Percentiles rank a stretch among this genome's conserved stretches.
Evolutionary conservation across 2,329 filamentous ascomycete species (phyloP).

Genomic region (Fusarium heterosporum): DNA sequence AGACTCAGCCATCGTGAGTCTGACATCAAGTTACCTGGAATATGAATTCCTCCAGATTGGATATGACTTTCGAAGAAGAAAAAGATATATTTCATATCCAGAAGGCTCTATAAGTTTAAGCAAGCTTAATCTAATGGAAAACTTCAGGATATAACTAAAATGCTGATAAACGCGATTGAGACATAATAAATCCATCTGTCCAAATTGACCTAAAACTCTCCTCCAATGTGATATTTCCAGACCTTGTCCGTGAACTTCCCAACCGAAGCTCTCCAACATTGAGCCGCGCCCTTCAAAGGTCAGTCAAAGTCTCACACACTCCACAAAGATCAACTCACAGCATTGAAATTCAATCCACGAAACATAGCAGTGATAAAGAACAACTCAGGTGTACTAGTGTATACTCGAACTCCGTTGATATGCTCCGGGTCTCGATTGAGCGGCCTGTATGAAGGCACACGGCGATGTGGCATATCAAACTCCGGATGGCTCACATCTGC

Average conservation of each 20-base stretch:
- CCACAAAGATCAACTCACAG: slow-evolving; percentile 2
- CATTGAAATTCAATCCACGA: slow-evolving; percentile 15
- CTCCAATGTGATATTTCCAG: slow-evolving; percentile 30
- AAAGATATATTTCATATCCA: too few relatives aligned
- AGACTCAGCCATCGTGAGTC: too few relatives aligned
- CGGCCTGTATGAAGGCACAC: slow-evolving; percentile 25
- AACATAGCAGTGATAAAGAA: slow-evolving; percentile 32
- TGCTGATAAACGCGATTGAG: too few relatives aligned
- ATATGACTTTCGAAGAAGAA: too few relatives aligned
- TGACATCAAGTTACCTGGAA: too few relatives aligned
- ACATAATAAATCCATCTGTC: too few relatives aligned
- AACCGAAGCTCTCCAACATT: slow-evolving; percentile 29
- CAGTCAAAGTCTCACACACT: fast-evolving
- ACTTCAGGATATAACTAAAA: too few relatives aligned
- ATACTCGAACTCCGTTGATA: slow-evolving; percentile 13
- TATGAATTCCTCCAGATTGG: too few relatives aligned
- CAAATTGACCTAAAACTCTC: slow-evolving; percentile 14
- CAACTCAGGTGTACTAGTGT: slow-evolving; percentile 8
- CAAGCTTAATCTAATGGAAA: too few relatives aligned
- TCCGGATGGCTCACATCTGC: neutral
- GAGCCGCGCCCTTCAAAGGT: slow-evolving; percentile 17
- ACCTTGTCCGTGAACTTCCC: slow-evolving; percentile 28
- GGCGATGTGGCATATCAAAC: slow-evolving; percentile 24
- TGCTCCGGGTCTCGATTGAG: slow-evolving; percentile 14
- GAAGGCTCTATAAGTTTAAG: too few relatives aligned